Base-by-base conservation (phyloP, 2,329 filamentous ascomycete genomes). In the Tolypocladium tundrense region DNA sequence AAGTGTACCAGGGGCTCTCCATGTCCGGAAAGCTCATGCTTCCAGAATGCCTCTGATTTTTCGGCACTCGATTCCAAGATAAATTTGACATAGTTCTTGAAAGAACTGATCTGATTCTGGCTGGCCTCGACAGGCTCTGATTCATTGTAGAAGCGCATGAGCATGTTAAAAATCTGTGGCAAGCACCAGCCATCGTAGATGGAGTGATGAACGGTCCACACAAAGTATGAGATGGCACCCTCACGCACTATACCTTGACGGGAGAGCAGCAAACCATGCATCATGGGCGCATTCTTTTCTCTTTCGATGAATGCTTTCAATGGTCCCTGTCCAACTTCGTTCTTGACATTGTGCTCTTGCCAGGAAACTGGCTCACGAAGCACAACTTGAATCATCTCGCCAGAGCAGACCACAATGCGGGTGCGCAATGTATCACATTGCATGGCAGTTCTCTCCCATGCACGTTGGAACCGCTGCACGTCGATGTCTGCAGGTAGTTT, bases 401-500 rank as follows among this genome's bases (percentile, higher is more conserved):
- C 51, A 21, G 33, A 24, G 35, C 51, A 53, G 11, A 53, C n/a
- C 13, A 54, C 39, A 31, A 54, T 42, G 16, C 53, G 53, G 7
- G 53, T 54, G 21, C 53, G 53, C 39, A 54, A 42, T 8, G 37
- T 54, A 21, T 42, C 39, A 24, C 53, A 24, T 4, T 41, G 16
- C 14, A 55, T 41, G 5, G 59, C 59, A 31, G 58, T 58, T 4
- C 16, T 16, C 6, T 62, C 59, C 70, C 69, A 72, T 8, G 70
- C 68, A 1, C 59, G 48, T 57, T 66, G 64, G 62, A 72, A 70
- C 1, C 45, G 57, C 9, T 41, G 54, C 35, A 67, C 35, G 3
- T 69, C 60, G 4, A 65, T 45, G 11, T 64, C 33, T 9, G 39
- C 43, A 0, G 60, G 37, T 3, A 72, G 60, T 19, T 63, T 58